Percentiles rank a stretch among this genome's conserved stretches.
Conservation (phyloP, 768 basidiomycete species). For the Fomitopsis serialis region DNA sequence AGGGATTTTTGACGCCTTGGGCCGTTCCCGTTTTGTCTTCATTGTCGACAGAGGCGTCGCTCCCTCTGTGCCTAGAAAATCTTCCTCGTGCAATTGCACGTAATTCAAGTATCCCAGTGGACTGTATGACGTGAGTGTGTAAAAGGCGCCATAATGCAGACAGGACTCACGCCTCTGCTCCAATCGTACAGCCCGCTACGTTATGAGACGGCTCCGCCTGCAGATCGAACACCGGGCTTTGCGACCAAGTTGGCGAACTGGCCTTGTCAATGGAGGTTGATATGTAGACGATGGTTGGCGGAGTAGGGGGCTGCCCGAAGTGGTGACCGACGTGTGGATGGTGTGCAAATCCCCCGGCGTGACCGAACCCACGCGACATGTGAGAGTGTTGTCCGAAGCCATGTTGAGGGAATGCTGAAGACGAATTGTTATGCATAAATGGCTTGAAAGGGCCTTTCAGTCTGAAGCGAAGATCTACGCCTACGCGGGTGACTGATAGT, state of each 20-base stretch:
- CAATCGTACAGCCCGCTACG: conserved; percentile 21
- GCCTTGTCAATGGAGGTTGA: conserved; percentile 32
- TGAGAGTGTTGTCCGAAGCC: conserved; percentile 35
- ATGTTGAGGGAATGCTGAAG: conserved; percentile 33
- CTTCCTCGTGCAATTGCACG: conserved; percentile 32
- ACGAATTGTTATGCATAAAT: neutral
- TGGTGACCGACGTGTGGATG: neutral
- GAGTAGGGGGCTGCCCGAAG: conserved; percentile 2
- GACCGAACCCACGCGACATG: conserved; percentile 19
- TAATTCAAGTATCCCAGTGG: conserved; percentile 33
- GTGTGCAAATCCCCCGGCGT: neutral
- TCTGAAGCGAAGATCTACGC: conserved; percentile 34
- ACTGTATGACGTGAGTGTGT: conserved; percentile 12
- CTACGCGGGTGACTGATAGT: conserved; percentile 33
- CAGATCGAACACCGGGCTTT: conserved; percentile 22
- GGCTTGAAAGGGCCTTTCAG: neutral
- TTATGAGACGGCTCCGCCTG: conserved; percentile 9
- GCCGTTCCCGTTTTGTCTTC: neutral
- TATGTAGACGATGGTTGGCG: conserved; percentile 33
- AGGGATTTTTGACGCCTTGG: no score
- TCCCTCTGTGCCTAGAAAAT: conserved; percentile 17
- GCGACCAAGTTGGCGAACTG: conserved; percentile 35
- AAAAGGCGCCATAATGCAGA: neutral
- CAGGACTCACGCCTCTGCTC: conserved; percentile 21
- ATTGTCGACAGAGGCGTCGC: neutral